Conservation (phyloP, 2,329 filamentous ascomycete genomes). For the Huntiella decipiens region DNA sequence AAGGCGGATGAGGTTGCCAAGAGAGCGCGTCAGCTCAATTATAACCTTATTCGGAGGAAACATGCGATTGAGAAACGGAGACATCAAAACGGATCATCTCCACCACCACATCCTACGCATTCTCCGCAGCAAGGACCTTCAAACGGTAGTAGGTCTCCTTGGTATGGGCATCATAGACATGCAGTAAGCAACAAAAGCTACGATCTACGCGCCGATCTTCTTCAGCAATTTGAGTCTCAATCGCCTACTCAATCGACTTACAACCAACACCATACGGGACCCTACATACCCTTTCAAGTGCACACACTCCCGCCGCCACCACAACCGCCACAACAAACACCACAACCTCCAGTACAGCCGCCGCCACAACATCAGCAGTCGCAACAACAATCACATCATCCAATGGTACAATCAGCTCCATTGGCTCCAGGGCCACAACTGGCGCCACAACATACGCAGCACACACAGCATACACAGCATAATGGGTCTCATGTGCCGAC, state of each 20-base stretch:
- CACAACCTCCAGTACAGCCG: neutral
- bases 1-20: slow-evolving; percentile 54
- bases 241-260: neutral
- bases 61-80: slow-evolving; percentile 51
- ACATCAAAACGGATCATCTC: slow-evolving; percentile 12
- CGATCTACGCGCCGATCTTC: slow-evolving; percentile 34
- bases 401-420: no score
- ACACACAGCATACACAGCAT: neutral
- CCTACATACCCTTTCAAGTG: neutral
- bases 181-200: slow-evolving; percentile 15
- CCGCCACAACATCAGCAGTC: neutral
- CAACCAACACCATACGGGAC: neutral
- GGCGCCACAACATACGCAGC: neutral
- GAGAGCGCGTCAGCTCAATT: slow-evolving; percentile 55
- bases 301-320: neutral
- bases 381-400: neutral
- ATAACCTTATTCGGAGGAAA: slow-evolving; percentile 56
- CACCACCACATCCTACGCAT: slow-evolving; percentile 8
- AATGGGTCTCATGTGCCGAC: neutral
- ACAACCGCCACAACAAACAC: neutral
- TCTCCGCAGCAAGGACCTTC: slow-evolving; percentile 1
- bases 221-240: slow-evolving; percentile 29
- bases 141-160: slow-evolving; percentile 6
- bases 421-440: neutral
- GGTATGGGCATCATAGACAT: slow-evolving; percentile 9